phyloP scores from a whole-genome alignment of 768 basidiomycete genomes.

The Porpolomopsis calyptriformis region DNA sequence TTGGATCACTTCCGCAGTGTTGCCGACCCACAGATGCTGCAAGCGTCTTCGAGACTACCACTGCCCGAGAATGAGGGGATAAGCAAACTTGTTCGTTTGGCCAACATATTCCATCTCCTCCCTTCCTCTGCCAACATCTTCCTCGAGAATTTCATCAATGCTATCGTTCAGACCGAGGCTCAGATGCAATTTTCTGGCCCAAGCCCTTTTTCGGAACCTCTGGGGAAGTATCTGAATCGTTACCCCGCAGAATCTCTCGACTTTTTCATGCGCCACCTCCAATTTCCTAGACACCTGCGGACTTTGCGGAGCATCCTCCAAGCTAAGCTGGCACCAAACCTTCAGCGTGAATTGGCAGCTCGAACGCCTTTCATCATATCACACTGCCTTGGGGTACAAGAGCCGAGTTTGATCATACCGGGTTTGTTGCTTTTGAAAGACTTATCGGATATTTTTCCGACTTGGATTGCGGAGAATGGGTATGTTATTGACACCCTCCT shows the following conservation, averaged over 20 bases:
- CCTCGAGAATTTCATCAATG: constrained; percentile 75
- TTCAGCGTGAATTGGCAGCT: constrained; percentile 58
- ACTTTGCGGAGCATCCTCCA: constrained; percentile 78
- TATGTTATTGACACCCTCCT: constrained; percentile 64
- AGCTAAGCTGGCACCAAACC: constrained; percentile 64
- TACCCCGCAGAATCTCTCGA: constrained; percentile 80
- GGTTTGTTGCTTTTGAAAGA: constrained; percentile 72
- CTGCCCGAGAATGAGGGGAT: constrained; percentile 84
- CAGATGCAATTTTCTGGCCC: constrained; percentile 81
- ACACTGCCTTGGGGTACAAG: constrained; percentile 39
- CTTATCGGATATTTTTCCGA: constrained; percentile 50
- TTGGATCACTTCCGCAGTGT: constrained; percentile 92
- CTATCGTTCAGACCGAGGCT: constrained; percentile 85
- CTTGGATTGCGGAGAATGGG: constrained; percentile 62
- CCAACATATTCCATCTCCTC: constrained; percentile 94
- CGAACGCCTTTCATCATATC: constrained; percentile 44
- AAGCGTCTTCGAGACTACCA: constrained; percentile 68
- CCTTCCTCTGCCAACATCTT: constrained; percentile 91
- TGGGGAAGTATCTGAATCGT: constrained; percentile 84
- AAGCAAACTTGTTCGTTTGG: constrained; percentile 85
- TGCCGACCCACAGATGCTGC: constrained; percentile 79
- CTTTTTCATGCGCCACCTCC: constrained; percentile 74
- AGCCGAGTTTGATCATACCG: constrained; percentile 46
- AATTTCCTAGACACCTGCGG: constrained; percentile 66
- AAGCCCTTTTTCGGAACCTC: constrained; percentile 87